These are phyloP conservation scores for Speleostelium caveatum DNA, from an alignment of 78 protist species.

Conservation along the genomic window DNA sequence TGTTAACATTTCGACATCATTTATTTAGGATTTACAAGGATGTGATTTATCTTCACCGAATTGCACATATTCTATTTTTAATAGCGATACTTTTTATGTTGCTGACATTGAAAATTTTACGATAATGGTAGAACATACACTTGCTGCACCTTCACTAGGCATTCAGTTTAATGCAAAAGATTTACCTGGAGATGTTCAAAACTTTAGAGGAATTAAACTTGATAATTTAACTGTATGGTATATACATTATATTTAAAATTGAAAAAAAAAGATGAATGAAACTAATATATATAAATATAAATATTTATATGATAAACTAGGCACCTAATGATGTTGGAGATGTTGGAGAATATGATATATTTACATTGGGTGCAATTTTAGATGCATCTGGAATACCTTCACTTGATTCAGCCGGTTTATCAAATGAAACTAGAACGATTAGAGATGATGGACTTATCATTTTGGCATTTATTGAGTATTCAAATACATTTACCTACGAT, in stretches of 20 bases:
- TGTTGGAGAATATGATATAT: constrained; percentile 29
- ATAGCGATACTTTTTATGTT: constrained; percentile 11
- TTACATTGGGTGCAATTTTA: constrained; percentile 31
- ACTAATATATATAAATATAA: too few relatives aligned
- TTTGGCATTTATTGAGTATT: constrained; percentile 43
- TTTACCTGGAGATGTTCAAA: constrained; percentile 8
- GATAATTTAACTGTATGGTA: not conserved
- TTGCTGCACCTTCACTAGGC: constrained; percentile 36
- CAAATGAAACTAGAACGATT: constrained; percentile 22
- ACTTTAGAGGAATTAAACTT: constrained; percentile 1
- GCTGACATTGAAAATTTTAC: constrained; percentile 59
- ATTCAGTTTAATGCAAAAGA: constrained; percentile 58
- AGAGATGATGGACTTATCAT: constrained; percentile 66
- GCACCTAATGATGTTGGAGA: constrained; percentile 46
- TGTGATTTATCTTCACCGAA: constrained; percentile 15
- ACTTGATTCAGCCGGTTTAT: constrained; percentile 27
- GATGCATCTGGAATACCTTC: constrained; percentile 46
- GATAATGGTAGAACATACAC: constrained; percentile 48
- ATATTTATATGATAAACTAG: not conserved
- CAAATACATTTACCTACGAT: constrained; percentile 45
- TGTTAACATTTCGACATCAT: too few relatives aligned
- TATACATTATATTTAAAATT: not conserved
- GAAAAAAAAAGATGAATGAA: not conserved
- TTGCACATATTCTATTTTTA: not conserved
- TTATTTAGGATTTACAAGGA: not conserved